phyloP scores from a whole-genome alignment of 2,329 filamentous ascomycete genomes.

The Aspergillus brasiliensis region DNA sequence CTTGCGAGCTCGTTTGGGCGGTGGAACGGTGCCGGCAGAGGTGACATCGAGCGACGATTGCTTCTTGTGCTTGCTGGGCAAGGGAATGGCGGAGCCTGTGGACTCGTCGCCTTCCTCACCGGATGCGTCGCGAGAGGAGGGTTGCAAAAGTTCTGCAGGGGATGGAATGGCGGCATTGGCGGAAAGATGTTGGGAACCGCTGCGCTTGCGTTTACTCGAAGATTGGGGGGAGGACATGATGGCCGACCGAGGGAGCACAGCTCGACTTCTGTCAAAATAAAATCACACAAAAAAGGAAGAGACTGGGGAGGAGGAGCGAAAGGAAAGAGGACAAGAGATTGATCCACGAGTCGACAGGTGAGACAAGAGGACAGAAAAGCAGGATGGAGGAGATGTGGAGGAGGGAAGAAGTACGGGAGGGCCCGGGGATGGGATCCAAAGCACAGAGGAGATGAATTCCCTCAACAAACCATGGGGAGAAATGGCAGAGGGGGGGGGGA shows the following conservation, averaged over 20 bases:
- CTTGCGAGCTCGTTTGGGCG: conserved; percentile 75
- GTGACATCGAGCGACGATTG: conserved; percentile 45
- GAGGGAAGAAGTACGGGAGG: conserved; percentile 14
- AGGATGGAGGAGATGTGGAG: conserved; percentile 12
- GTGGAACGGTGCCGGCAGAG: conserved; percentile 52
- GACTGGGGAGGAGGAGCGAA: conserved; percentile 1
- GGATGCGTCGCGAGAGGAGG: conserved; percentile 80
- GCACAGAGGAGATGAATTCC: conserved; percentile 4
- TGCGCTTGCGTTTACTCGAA: conserved; percentile 79
- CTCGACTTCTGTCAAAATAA: conserved; percentile 23
- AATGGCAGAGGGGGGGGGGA: background rate
- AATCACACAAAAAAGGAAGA: background rate
- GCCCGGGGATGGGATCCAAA: conserved; percentile 15
- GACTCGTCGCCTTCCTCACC: conserved; percentile 79
- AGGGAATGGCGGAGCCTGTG: conserved; percentile 50
- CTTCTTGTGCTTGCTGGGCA: conserved; percentile 58
- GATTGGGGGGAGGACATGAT: conserved; percentile 64
- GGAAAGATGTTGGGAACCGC: conserved; percentile 44
- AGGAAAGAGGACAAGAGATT: conserved; percentile 3
- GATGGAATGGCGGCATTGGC: conserved; percentile 52
- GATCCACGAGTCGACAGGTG: background rate
- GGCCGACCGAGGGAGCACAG: conserved; percentile 27
- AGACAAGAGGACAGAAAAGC: background rate
- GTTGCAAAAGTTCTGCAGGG: conserved; percentile 64
- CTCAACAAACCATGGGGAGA: conserved; percentile 1